Conservation (phyloP, 345 rosid genomes). For the Nephelium lappaceum region DNA sequence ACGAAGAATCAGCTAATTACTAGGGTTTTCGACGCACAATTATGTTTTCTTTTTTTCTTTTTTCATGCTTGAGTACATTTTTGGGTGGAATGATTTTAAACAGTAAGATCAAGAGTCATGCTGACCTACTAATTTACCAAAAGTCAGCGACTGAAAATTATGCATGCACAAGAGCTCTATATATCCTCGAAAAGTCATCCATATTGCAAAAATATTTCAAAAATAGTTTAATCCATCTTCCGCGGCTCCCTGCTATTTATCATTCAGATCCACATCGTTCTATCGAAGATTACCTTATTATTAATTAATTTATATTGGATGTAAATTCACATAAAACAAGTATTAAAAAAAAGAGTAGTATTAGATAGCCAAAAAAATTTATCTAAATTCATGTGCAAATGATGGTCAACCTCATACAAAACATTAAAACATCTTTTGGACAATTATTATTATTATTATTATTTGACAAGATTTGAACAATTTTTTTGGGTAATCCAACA, state of each 20-base stretch:
- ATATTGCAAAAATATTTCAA: background rate
- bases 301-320: too few species aligned
- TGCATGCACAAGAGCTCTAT: background rate
- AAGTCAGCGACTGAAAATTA: background rate
- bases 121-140: constrained; percentile 11
- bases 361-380: too few species aligned
- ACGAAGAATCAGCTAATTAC: background rate
- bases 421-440: too few species aligned
- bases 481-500: too few species aligned
- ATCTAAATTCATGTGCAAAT: too few species aligned
- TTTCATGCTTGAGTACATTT: background rate
- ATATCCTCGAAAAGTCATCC: background rate
- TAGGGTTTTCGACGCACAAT: background rate
- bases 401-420: too few species aligned
- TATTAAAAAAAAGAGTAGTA: too few species aligned
- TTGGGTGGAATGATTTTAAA: background rate
- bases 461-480: too few species aligned
- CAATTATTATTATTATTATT: too few species aligned
- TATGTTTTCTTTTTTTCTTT: background rate
- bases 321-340: too few species aligned
- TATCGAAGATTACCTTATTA: too few species aligned
- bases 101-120: background rate
- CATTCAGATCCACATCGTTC: too few species aligned
- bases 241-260: background rate
- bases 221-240: background rate